Evolutionary conservation across 768 basidiomycete genomes (phyloP), one percentile per base, ranked within the genome.

Genomic region (Gautieria morchelliformis): DNA sequence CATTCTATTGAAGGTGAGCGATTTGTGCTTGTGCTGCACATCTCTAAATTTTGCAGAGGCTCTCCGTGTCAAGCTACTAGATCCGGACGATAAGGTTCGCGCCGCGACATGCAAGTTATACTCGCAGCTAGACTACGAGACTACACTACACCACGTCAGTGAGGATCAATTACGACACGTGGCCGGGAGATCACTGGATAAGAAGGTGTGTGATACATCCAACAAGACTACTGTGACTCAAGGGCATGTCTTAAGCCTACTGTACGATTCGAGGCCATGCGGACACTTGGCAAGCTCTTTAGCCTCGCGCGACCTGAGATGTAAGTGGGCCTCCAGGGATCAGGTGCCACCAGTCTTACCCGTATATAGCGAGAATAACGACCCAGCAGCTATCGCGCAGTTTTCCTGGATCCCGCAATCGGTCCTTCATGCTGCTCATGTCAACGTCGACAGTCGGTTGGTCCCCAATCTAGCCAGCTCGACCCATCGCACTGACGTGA

Each of bases 351-450:
- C 33, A n/a, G 19, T 20, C 11, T n/a, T 12, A 4, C 7, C 56
- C 35, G n/a, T 20, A 37, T 27, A 4, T 50, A 98, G 95, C 61
- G 93, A 95, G 67, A 84, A 83, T 59, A 82, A 83, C 41, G 89
- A 93, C 54, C 70, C 77, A 2, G 73, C 79, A 1, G 92, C 92
- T 1, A 76, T 85, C 32, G 64, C 73, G 15, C 89, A 94, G 47
- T 97, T 98, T 65, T 83, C 82, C 0, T 99, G 96, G 96, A 97
- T 99, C 60, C 93, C 96, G 0, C 77, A 85, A 27, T 73, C 77
- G 41, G 73, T 98, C 32, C 72, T 94, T 9, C 75, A 76, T 42
- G 77, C 79, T 59, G 73, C 77, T 9, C 69, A 73, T n/a, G 67
- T 77, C 17, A 77, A 74, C 14, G 39, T 68, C 0, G 87, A 90